Base-by-base conservation (phyloP, 805 yeast species). In the Barnettozyma pratensis region DNA sequence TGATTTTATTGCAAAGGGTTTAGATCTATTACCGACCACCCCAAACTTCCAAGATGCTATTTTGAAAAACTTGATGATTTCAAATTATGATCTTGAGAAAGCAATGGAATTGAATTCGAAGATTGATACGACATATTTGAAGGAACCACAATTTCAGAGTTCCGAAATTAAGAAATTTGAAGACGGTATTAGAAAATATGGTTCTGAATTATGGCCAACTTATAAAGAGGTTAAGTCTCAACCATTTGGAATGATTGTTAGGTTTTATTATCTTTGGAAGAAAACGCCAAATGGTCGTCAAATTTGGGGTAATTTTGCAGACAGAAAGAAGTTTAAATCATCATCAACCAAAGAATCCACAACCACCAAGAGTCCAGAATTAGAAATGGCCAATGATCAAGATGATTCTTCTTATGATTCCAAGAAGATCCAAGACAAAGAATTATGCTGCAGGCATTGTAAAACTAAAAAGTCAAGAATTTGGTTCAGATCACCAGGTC, bases 221-320 rank as follows among this genome's bases (percentile, higher is more conserved):
- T 79, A 62, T 54, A 77, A 81, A 60, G 79, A 76, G 48, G 94
- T 92, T n/a, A 76, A 76, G 31, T 76, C 90, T 0, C 95, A 87
- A 57, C 71, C 89, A 0, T 70, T 81, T 47, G 77, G 91, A 0
- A 87, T 84, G 83, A 73, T 90, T 53, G 98, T 92, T 2, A 68
- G 97, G 49, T 90, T 75, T 62, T 92, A 89, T 60, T 92, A 92
- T 59, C 69, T 88, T 46, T 92, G 98, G 98, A 91, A 91, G 66
- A 91, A 91, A 63, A 85, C 96, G 0, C 70, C 76, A 31, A 73
- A 74, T 40, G 97, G 97, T 0, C 81, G 77, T 53, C 61, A 63
- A 39, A 85, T 89, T 14, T 87, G 97, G 96, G 96, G 88, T 35
- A 81, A 83, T 59, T 87, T 68, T 60, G 82, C 81, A 39, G 95